These are phyloP conservation scores for Athelia psychrophila DNA, from an alignment of 1,284 basidiomycete species.

Conservation along the genomic window DNA sequence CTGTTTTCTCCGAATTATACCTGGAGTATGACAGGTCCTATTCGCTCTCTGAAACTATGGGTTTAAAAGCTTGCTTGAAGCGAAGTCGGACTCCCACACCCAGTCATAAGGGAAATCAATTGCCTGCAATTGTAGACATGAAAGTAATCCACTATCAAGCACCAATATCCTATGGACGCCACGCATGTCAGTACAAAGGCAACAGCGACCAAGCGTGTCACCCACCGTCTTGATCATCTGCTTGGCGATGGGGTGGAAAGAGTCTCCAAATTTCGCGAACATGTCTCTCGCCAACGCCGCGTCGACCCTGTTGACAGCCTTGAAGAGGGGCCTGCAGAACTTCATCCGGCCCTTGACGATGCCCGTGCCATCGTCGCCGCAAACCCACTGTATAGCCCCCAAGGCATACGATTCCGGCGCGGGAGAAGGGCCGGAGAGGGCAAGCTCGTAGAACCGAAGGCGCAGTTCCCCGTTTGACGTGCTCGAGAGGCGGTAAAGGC, in stretches of 20 bases:
- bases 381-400: conserved; percentile 64
- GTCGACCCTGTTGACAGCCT: conserved; percentile 56
- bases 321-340: conserved; percentile 72
- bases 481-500: conserved; percentile 48
- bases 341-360: conserved; percentile 79
- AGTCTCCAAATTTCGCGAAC: conserved; percentile 49
- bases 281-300: conserved; percentile 56
- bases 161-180: too few species aligned
- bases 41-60: too few species aligned
- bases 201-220: too few species aligned
- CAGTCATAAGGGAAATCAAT: too few species aligned
- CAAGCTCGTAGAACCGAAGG: conserved; percentile 67
- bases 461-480: conserved; percentile 71
- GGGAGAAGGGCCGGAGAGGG: conserved; percentile 49
- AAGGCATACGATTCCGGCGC: conserved; percentile 45
- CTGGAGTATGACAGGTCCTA: too few species aligned
- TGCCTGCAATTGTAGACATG: too few species aligned
- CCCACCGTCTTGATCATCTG: conserved; percentile 71
- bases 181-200: too few species aligned
- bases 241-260: conserved; percentile 78
- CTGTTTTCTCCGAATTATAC: too few species aligned
- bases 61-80: too few species aligned
- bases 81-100: too few species aligned
- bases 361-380: conserved; percentile 55
- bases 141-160: too few species aligned